Base-by-base conservation (phyloP, 768 basidiomycete species). In the Termitomyces sp. region DNA sequence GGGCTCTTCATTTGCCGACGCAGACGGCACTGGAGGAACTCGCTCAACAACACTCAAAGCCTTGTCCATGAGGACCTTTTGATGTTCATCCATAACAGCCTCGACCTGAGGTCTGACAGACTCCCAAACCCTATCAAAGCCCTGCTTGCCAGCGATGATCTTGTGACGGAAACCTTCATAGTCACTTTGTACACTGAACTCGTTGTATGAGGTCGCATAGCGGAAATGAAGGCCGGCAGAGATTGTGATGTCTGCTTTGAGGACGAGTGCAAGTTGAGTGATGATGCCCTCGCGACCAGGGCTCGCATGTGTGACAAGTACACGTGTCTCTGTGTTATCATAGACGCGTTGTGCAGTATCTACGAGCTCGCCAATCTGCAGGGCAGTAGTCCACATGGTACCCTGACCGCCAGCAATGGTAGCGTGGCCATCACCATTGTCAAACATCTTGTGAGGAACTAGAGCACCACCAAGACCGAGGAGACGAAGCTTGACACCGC, bases 351-450 rank as follows among this genome's bases (percentile, higher is more conserved):
- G 92, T 0, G 97, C 93, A 3, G 95, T 98, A 71, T 98, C 97
- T 47, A 98, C 89, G 50, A 99, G 88, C 70, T 99, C 96, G 57
- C 97, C 97, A 41, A 99, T 91, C 70, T 99, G 97, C 26, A 99
- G 81, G 5, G 93, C 91, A 0, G 96, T 98, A 0, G 93, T 91
- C 97, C 97, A 99, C 87, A 98, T 96, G 19, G 95, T 98, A 31
- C 97, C 97, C 66, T 93, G 89, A 1, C 94, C 97, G 37, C 97
- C 97, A 0, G 97, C 96, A 61, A 99, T 97, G n/a, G 96, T 98
- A 11, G 93, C 95, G 45, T 76, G 85, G 3, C 95, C 96, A 48
- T 96, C 92, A 0, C 96, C 91, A 61, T 94, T 94, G 73, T 93
- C 90, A 64, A 95, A 94, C 78, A 94, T 82, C 71, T 98, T 98